Conservation (phyloP, 192 early-diverging fungal genomes). For the Coemansia sp. region DNA sequence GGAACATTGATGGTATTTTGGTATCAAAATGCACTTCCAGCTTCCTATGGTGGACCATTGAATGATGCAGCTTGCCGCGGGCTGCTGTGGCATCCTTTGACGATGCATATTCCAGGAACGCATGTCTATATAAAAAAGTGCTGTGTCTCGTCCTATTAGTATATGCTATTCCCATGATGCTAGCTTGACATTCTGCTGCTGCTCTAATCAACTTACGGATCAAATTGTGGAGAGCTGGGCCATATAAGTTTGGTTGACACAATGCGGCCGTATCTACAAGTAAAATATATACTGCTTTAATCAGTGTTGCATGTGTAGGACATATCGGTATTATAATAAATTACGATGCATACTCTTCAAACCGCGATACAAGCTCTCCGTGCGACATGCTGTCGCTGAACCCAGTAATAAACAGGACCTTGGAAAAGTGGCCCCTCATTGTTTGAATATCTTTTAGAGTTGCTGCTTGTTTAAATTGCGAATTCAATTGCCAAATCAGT, state of each 20-base stretch:
- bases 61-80: conserved; percentile 31
- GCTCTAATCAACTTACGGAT: conserved; percentile 36
- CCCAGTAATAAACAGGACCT: conserved; percentile 37
- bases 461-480: no score
- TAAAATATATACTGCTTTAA: neutral
- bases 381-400: conserved; percentile 29
- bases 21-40: conserved; percentile 49
- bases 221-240: conserved; percentile 19
- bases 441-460: neutral
- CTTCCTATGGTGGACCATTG: conserved; percentile 16
- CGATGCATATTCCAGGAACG: conserved; percentile 39
- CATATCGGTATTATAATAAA: neutral
- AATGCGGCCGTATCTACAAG: conserved; percentile 45
- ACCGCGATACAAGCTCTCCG: conserved; percentile 30
- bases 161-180: neutral
- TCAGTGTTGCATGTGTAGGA: neutral
- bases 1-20: conserved; percentile 32
- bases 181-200: neutral
- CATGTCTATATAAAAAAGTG: conserved; percentile 24
- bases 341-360: conserved; percentile 40
- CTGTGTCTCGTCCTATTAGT: neutral
- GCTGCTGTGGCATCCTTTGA: conserved; percentile 34
- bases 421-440: conserved; percentile 28
- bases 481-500: no score
- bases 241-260: conserved; percentile 26